Base-by-base conservation (phyloP, 2,329 filamentous ascomycete genomes). In the Apiospora rasikravindrae region DNA sequence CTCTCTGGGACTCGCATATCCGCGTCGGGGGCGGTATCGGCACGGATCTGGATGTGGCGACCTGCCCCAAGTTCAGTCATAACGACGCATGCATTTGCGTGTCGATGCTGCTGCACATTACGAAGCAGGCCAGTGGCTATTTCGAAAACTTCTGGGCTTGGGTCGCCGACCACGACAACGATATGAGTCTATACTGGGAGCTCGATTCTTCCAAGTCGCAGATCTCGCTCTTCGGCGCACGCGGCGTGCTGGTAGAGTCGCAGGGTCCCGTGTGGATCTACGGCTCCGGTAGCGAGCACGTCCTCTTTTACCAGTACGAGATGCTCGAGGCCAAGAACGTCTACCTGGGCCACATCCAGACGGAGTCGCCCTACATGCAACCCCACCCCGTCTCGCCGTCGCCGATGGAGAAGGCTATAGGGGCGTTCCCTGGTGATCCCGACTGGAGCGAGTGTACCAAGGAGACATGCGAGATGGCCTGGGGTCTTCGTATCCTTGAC, bases 1-100 rank as follows among this genome's bases (percentile, higher is more conserved):
- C 71, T 4, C 42, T 94, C 83, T 94, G 92, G 92, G 93, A 95
- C 78, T 88, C 90, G 16, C 93, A 96, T 81, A 87, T 93, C 80
- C 90, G 93, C 76, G 87, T 95, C 72, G 93, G 92, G 75, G 93
- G 93, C 22, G 89, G 88, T 33, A 87, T 87, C 2, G 92, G 92
- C 47, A 92, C 91, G n/a, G 82, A 90, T 70, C 86, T 94, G 11
- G 89, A 91, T 77, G 86, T 87, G 37, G 85, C 88, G 77, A 88
- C 84, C 29, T 94, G 92, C 72, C 88, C 89, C 8, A 83, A 84
- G 61, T 76, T 83, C 11, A 83, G 81, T 2, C 85, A 87, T 73
- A 88, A 90, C 67, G 74, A 83, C 3, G 81, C 84, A 16, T 94
- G 92, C 79, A 85, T 88, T 6, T 91, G 87, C 33, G 89, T 90